A percentile compares a stretch with the other conserved stretches of the same genome.
Evolutionary conservation across 2,329 filamentous ascomycete genomes (phyloP).

Genomic region (Leptographium galeiforme): DNA sequence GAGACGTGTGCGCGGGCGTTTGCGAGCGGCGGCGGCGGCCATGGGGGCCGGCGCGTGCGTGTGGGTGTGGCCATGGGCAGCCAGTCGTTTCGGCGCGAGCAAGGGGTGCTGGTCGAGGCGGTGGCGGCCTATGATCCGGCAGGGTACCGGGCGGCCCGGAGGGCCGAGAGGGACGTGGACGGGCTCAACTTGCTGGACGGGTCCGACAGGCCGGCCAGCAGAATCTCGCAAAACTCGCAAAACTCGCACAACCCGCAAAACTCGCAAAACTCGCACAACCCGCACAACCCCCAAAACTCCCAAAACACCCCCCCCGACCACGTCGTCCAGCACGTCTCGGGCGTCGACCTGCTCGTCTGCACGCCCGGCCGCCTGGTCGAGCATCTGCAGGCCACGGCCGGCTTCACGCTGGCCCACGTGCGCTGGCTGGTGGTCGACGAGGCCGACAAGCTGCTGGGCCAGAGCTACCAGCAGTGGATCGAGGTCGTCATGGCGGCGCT

Average conservation of each 20-base stretch:
- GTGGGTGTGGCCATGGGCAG: conserved; percentile 76
- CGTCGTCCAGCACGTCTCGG: conserved; percentile 51
- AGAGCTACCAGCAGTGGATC: conserved; percentile 89
- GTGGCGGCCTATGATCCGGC: conserved; percentile 50
- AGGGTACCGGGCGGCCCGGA: conserved; percentile 27
- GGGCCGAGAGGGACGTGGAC: too few relatives aligned
- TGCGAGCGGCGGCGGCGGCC: conserved; percentile 33
- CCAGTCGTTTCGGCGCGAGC: conserved; percentile 56
- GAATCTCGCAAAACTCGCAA: too few relatives aligned
- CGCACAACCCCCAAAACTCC: too few relatives aligned
- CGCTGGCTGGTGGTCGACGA: conserved; percentile 90
- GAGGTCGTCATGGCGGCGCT: conserved; percentile 54
- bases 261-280: too few relatives aligned
- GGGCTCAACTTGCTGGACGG: too few relatives aligned
- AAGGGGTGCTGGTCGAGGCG: conserved; percentile 32
- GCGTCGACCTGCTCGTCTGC: conserved; percentile 78
- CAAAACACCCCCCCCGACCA: conserved; percentile 27
- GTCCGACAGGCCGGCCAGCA: too few relatives aligned
- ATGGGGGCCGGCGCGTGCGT: conserved; percentile 51
- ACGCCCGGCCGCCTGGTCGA: conserved; percentile 88
- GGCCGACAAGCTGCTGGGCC: conserved; percentile 79
- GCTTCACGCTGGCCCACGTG: conserved; percentile 65
- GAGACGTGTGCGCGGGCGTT: conserved; percentile 58
- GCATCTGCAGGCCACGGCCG: conserved; percentile 70
- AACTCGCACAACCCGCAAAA: too few relatives aligned